Evolutionary conservation across 371 early-diverging fungal genomes (phyloP).

Genomic region (Actinomortierella ambigua): DNA sequence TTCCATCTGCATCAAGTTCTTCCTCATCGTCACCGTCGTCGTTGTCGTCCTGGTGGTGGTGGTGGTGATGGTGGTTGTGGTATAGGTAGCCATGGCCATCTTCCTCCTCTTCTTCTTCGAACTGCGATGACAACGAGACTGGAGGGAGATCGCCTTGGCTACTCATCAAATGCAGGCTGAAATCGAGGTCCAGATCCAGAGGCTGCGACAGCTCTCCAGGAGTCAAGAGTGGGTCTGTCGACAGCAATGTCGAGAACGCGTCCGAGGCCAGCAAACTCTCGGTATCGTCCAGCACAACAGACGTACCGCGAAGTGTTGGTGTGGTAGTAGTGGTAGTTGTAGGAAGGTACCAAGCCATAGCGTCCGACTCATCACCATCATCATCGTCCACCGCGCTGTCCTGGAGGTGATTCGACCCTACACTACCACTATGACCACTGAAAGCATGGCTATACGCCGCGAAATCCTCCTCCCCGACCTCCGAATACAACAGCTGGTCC

Average conservation of each 20-base stretch:
- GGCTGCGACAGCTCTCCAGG: constrained; percentile 28
- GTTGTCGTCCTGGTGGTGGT: background rate
- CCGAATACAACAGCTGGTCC: constrained; percentile 35
- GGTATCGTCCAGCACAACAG: background rate
- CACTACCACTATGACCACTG: constrained; percentile 13
- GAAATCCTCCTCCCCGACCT: constrained; percentile 36
- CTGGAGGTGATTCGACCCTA: too few species aligned
- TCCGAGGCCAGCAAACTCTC: constrained; percentile 1
- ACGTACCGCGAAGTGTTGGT: background rate
- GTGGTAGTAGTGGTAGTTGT: background rate
- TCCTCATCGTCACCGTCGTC: background rate
- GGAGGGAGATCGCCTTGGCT: too few species aligned
- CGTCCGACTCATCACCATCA: background rate
- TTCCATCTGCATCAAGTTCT: background rate
- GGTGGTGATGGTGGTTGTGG: background rate
- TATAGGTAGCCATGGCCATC: background rate
- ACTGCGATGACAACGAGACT: too few species aligned
- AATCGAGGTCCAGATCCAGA: constrained; percentile 22
- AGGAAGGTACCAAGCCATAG: background rate
- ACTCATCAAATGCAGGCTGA: constrained; percentile 7
- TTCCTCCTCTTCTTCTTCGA: too few species aligned
- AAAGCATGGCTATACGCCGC: constrained; percentile 7
- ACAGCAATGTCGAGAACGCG: constrained; percentile 17
- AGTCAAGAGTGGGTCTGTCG: constrained; percentile 27
- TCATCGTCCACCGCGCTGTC: background rate